Evolutionary conservation across 495 filamentous ascomycete genomes (phyloP), one percentile per base, ranked within the genome.

Genomic region (Xylaria sp.): DNA sequence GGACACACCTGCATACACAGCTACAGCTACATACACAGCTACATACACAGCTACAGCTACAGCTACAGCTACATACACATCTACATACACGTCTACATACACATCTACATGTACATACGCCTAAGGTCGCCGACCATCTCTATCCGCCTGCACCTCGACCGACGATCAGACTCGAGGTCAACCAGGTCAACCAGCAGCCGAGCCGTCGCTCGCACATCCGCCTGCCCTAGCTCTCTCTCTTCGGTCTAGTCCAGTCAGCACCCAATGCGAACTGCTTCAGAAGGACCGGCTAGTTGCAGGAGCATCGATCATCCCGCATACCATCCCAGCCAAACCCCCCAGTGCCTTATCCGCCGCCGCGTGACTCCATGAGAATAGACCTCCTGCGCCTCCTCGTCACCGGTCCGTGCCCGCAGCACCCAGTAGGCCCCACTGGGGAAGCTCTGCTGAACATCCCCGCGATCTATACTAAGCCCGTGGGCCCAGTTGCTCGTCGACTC

Each of bases 271-370:
- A 79, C 77, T 72, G 72, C 70, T 76, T 75, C 75, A 79, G 77
- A 79, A 72, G 77, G 74, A 69, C 73, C 77, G 77, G 77, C 73
- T 79, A 79, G 77, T 73, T 79, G 77, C 77, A 79, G 73, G 70
- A 77, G 75, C 72, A 75, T 79, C 77, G 75, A 79, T 70, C 77
- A 79, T 79, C 77, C 77, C 77, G 75, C 77, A 79, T 79, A 79
- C 66, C 75, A 79, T 68, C 77, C 77, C 48, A 75, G 77, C 70
- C 77, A 79, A 67, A 79, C 77, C 44, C 75, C 77, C 69, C 77
- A 76, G 82, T 82, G 80, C 82, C 75, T 78, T 81, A 83, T 81
- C 82, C 82, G 82, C 78, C 79, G 77, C 76, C 81, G 81, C 79
- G 78, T 83, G 81, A 83, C 82, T 75, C 76, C 73, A 76, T 78